Conservation (phyloP, 2,329 filamentous ascomycete species). For the Aspergillus sp. region DNA sequence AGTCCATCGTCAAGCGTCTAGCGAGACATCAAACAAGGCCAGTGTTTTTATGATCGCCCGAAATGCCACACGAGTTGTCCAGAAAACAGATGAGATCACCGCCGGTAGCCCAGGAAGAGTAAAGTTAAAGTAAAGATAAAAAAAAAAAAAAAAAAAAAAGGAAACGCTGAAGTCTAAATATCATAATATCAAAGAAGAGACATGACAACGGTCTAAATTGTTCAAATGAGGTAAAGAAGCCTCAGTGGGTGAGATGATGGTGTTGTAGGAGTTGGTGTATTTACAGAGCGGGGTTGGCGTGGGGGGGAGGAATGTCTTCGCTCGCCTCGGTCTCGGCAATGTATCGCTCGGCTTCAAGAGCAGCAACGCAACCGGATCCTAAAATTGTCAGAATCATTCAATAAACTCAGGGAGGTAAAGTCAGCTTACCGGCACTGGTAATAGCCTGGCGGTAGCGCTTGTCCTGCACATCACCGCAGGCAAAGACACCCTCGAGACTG, state of each 20-base stretch:
- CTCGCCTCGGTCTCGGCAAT: constrained; percentile 73
- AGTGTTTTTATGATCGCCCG: not conserved
- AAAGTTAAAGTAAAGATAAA: constrained; percentile 9
- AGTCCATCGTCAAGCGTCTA: constrained; percentile 2
- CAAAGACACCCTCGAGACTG: constrained; percentile 89
- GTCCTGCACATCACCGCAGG: constrained; percentile 96
- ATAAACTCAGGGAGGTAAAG: too few species aligned
- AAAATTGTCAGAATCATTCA: constrained; percentile 1
- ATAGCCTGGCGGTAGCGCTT: constrained; percentile 98
- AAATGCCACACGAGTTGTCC: not conserved
- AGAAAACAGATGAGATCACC: not conserved
- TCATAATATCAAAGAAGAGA: constrained; percentile 21
- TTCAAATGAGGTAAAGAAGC: constrained; percentile 6
- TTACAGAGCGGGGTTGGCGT: constrained; percentile 66
- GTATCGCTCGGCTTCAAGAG: constrained; percentile 93
- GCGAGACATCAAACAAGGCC: not conserved
- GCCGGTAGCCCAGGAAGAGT: constrained; percentile 6
- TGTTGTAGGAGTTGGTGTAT: constrained; percentile 12
- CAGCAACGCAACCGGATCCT: constrained; percentile 94
- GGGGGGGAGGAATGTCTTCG: constrained; percentile 48
- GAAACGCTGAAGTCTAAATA: constrained; percentile 26
- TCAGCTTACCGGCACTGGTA: constrained; percentile 83
- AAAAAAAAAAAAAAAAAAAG: constrained; percentile 14
- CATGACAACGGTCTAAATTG: constrained; percentile 9
- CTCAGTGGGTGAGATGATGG: not conserved